Percentiles rank a stretch among this genome's conserved stretches.
phyloP scores from a whole-genome alignment of 306 rosid species.

The Luffa acutangula region DNA sequence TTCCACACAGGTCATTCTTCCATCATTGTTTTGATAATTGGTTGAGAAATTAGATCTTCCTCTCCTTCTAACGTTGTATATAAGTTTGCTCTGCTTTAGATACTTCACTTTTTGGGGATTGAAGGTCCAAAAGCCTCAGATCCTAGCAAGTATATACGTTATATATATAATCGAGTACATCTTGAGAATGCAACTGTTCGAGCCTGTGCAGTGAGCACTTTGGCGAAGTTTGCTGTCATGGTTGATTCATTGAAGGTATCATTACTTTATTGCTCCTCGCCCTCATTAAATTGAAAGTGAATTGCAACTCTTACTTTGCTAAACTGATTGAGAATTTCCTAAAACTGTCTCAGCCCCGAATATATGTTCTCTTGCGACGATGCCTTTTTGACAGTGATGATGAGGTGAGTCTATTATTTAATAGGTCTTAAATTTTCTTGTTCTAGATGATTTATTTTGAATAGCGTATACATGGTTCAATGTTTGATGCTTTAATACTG shows the following conservation, averaged over 20 bases:
- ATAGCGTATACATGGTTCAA: background rate
- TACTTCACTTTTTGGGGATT: slow-evolving; percentile 88
- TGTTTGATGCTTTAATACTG: background rate
- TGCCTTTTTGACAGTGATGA: slow-evolving; percentile 95
- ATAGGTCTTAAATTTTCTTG: background rate
- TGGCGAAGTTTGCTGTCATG: slow-evolving; percentile 91
- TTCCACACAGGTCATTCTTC: slow-evolving; percentile 75
- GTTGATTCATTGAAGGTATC: slow-evolving; percentile 81
- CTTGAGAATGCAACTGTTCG: slow-evolving; percentile 98
- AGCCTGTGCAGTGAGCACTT: slow-evolving; percentile 95
- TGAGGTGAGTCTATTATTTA: slow-evolving; percentile 47
- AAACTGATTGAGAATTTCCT: slow-evolving; percentile 15
- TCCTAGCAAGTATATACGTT: slow-evolving; percentile 91
- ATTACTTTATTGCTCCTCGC: background rate
- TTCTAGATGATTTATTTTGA: background rate
- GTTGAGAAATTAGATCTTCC: background rate
- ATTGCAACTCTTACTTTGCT: background rate
- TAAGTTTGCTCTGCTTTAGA: slow-evolving; percentile 30
- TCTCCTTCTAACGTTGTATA: background rate
- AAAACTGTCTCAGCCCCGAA: slow-evolving; percentile 64
- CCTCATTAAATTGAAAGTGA: background rate
- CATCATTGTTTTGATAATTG: slow-evolving; percentile 9
- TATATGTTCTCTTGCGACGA: slow-evolving; percentile 72
- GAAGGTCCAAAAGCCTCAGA: slow-evolving; percentile 98
- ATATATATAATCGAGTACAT: slow-evolving; percentile 90